These are phyloP conservation scores for Dendrobium catenatum DNA, from an alignment of 106 monocot species.

Conservation along the genomic window DNA sequence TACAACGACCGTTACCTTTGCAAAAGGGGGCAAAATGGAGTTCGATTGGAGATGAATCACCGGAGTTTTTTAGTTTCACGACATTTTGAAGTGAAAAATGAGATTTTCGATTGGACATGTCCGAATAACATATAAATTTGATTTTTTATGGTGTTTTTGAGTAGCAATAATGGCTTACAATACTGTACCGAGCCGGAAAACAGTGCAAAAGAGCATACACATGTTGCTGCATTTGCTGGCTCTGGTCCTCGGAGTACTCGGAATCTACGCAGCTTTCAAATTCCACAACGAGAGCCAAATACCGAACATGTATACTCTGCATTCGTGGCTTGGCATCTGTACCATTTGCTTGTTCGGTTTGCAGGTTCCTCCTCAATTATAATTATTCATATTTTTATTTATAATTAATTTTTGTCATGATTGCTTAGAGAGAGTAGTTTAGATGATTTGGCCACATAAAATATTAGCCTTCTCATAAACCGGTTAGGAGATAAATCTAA, in stretches of 20 bases:
- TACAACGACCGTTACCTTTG: no score
- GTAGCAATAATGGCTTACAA: constrained; percentile 86
- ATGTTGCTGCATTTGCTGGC: constrained; percentile 60
- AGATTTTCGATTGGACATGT: no score
- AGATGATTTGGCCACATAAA: no score
- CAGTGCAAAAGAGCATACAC: constrained; percentile 41
- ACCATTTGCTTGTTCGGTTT: constrained; percentile 64
- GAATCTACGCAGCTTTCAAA: constrained; percentile 43
- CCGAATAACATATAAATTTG: no score
- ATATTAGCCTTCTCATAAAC: no score
- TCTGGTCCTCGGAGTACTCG: constrained; percentile 40
- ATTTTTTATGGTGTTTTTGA: neutral
- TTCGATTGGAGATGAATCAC: no score
- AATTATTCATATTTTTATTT: neutral
- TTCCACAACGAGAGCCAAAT: constrained; percentile 29
- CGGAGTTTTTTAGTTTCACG: no score
- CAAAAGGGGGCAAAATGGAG: no score
- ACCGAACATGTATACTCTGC: constrained; percentile 45
- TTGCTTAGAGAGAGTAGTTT: no score
- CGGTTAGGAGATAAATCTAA: no score
- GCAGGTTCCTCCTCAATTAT: constrained; percentile 30
- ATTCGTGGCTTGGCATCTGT: constrained; percentile 74
- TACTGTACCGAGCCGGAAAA: constrained; percentile 29
- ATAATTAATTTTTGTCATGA: no score
- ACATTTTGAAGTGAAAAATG: no score